phyloP scores from a whole-genome alignment of 164 flowering plant species.

The Magnolia sinica region DNA sequence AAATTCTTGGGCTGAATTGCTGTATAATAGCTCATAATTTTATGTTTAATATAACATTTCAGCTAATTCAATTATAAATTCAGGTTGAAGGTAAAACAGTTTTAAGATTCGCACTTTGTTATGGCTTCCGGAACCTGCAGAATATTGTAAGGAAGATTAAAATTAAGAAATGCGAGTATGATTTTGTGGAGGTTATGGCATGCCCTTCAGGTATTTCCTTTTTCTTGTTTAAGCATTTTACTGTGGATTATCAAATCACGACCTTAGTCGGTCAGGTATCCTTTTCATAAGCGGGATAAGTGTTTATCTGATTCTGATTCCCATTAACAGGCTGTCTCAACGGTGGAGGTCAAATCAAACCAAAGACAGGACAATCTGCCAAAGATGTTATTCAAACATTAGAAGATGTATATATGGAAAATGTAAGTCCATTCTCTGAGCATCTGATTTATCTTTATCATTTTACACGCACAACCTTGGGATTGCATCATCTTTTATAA shows the following conservation, averaged over 20 bases:
- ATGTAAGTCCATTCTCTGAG: conserved; percentile 43
- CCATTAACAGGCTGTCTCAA: conserved; percentile 77
- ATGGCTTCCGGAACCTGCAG: conserved; percentile 93
- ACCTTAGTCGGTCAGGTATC: neutral
- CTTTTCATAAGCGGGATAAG: neutral
- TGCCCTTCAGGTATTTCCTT: conserved; percentile 80
- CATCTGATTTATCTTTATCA: neutral
- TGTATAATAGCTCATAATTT: neutral
- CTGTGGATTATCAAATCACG: neutral
- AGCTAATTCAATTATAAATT: conserved; percentile 8
- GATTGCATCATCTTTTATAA: neutral
- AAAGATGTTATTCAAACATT: conserved; percentile 68
- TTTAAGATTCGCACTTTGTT: conserved; percentile 91
- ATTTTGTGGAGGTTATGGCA: conserved; percentile 95
- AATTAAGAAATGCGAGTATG: conserved; percentile 79
- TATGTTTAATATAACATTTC: neutral
- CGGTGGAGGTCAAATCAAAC: conserved; percentile 97
- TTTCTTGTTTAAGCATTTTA: too few species aligned
- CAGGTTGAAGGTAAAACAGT: conserved; percentile 77
- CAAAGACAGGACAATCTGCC: conserved; percentile 72
- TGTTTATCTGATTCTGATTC: neutral
- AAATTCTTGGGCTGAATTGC: neutral
- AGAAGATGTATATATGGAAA: conserved; percentile 59
- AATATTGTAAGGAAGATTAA: conserved; percentile 81
- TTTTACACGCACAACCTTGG: neutral